Base-by-base conservation (phyloP, 257 asterid genomes). In the Nyctanthes arbortristis region DNA sequence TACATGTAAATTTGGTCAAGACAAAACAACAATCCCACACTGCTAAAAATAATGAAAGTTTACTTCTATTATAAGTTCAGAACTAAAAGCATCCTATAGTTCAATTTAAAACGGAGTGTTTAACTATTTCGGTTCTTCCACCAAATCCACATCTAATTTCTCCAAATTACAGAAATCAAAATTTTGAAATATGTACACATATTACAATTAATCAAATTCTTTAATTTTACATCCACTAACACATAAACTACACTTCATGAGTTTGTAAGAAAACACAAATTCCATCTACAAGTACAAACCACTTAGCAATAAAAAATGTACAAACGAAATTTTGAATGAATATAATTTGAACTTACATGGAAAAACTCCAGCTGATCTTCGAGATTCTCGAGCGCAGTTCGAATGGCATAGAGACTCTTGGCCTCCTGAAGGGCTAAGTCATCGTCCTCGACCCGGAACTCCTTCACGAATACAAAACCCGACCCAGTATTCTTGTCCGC, bases 291-390 rank as follows among this genome's bases (percentile, higher is more conserved):
- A 18, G 5, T 49, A 49, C 13, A 49, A 20, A n/a, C n/a, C n/a
- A n/a, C n/a, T n/a, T 4, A 6, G 4, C 56, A 45, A 25, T 45
- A 60, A 9, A 32, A 18, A 56, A 5, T 7, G 34, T 16, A 65
- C 24, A 71, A 80, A 33, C 5, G 7, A 37, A 31, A 27, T 13
- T 25, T 16, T 7, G 7, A 43, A 2, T 33, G 35, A 29, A 9
- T 47, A 28, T 14, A 2, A 9, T 22, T 27, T 4, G 4, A 33
- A 71, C 81, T 49, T 39, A 84, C 99, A 65, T 91, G 95, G 77
- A 94, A 89, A 75, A 91, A 85, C 66, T 94, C 98, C 57, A 94
- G 88, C 89, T 94, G 98, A 84, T 91, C 98, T 75, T 94, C 97
- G 13, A 94, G 96, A 68, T 88, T 82, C 47, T 94, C 99, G 6